Base-by-base conservation (phyloP, 805 yeast genomes). In the Ascoidea asiatica region DNA sequence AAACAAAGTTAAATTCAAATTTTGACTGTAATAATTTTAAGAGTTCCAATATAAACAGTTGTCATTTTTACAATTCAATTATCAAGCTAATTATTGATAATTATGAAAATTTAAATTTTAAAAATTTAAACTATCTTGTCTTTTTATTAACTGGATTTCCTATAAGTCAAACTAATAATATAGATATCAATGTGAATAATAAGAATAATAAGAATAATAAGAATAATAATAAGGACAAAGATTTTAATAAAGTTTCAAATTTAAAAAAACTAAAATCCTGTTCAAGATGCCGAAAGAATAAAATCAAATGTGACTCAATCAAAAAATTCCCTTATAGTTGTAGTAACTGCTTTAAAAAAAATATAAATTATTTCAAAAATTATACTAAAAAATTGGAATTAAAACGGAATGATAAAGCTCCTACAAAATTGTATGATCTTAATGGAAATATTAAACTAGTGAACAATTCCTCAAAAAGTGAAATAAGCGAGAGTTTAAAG, bases 201-300 rank as follows among this genome's bases (percentile, higher is more conserved):
- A 7, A 19, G 15, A n/a, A 23, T 33, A 13, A 21, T 17, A 19
- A 39, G 5, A 2, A 22, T 22, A 21, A 18, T 23, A 29, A 5
- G 18, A 22, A 44, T 19, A 40, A 5, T 37, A 19, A 37, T 17
- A 29, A 29, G 11, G 17, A 20, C 13, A 20, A 41, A 19, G 35
- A 33, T 20, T 19, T 36, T 19, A 29, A 40, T 39, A 37, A 21
- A 2, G 38, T 33, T 19, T 38, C 46, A 8, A 42, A 21, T n/a
- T 39, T 44, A 19, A 49, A 49, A 20, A 46, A 47, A 38, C 40
- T 49, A 36, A 47, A 47, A 45, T 49, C 52, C 5, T 49, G 52
- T 38, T 44, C 45, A 4, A 42, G 52, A 39, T 49, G 52, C 40
- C 43, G 52, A 7, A 44, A 45, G 17, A 49, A 49, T 21, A 49